Evolutionary conservation across 148 eudicot genomes (phyloP), one percentile per base, ranked within the genome.

Genomic region (Camellia sinensis): DNA sequence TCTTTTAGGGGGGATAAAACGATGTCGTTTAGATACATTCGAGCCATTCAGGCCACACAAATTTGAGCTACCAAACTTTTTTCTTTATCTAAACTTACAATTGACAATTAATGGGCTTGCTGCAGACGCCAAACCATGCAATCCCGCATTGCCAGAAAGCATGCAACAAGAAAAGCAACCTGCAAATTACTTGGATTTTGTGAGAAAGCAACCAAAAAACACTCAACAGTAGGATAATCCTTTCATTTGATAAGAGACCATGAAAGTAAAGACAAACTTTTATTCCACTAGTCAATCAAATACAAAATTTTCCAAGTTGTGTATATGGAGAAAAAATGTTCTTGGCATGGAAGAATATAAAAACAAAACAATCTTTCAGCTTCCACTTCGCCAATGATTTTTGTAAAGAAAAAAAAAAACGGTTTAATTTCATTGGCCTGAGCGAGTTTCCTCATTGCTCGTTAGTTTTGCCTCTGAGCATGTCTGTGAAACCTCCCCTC

Each of bases 401-500:
- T 11, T 18, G 10, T 18, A 66, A 37, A 61, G 13, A 59, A 29
- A 14, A 22, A 54, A 57, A 18, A 11, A 14, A 37, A 40, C 29
- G 57, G 21, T 75, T 53, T 9, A 71, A 57, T 22, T 71, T 86
- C 71, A 84, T 63, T 86, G 83, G 50, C 44, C 79, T 11, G 89
- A 85, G n/a, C 87, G 65, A 79, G 61, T 64, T 22, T 90, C 93
- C 14, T 91, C 95, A 43, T 44, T 85, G 64, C 65, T 81, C 85
- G 37, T 87, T 88, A 11, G 90, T 3, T 88, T 86, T 91, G 79
- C 91, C 92, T 41, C 97, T 87, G 19, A 95, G 90, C 91, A 93
- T 95, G 84, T 93, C 99, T 1, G 89, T 79, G 80, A 95, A 93
- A 56, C 97, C 92, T 61, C 93, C 97, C 78, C 95, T 86, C 99